These are phyloP conservation scores for Trichoderma breve DNA, from an alignment of 2,329 filamentous ascomycete species.

Conservation along the genomic window DNA sequence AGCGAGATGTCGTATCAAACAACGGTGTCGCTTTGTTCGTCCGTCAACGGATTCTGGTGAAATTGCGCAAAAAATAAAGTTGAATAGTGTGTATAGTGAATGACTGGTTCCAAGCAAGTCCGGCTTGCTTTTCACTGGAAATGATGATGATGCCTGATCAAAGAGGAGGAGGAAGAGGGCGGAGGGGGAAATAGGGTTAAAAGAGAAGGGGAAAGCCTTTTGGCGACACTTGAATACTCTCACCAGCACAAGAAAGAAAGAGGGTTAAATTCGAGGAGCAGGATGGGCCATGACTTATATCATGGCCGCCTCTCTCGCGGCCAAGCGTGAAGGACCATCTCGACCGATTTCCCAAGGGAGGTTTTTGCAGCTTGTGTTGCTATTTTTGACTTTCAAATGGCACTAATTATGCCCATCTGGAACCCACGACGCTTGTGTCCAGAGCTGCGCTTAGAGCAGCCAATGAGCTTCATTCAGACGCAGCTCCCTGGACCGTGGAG, in stretches of 20 bases:
- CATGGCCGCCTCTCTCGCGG: conserved; percentile 45
- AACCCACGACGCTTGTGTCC: conserved; percentile 26
- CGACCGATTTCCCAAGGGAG: conserved; percentile 20
- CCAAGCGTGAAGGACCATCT: conserved; percentile 33
- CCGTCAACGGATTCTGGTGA: conserved; percentile 21
- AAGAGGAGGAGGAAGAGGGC: conserved; percentile 30
- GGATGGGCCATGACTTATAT: conserved; percentile 58
- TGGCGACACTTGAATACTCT: conserved; percentile 52
- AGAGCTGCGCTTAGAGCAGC: conserved; percentile 47
- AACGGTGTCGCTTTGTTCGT: conserved; percentile 24
- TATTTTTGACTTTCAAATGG: conserved; percentile 39
- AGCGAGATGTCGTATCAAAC: conserved; percentile 32
- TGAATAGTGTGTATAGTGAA: conserved; percentile 32
- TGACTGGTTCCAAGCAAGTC: conserved; percentile 58
- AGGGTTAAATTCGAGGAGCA: conserved; percentile 41
- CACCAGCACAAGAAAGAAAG: conserved; percentile 41
- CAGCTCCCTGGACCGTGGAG: conserved; percentile 18
- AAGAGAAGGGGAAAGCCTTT: conserved; percentile 41
- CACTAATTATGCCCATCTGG: conserved; percentile 27
- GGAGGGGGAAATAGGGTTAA: conserved; percentile 35
- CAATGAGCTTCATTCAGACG: conserved; percentile 41
- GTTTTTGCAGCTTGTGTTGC: conserved; percentile 30
- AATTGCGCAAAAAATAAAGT: conserved; percentile 28
- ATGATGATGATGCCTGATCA: conserved; percentile 6
- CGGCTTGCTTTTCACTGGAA: conserved; percentile 54